Evolutionary conservation across 2,329 filamentous ascomycete genomes (phyloP), one percentile per base, ranked within the genome.

Genomic region (Colletotrichum paranaense): DNA sequence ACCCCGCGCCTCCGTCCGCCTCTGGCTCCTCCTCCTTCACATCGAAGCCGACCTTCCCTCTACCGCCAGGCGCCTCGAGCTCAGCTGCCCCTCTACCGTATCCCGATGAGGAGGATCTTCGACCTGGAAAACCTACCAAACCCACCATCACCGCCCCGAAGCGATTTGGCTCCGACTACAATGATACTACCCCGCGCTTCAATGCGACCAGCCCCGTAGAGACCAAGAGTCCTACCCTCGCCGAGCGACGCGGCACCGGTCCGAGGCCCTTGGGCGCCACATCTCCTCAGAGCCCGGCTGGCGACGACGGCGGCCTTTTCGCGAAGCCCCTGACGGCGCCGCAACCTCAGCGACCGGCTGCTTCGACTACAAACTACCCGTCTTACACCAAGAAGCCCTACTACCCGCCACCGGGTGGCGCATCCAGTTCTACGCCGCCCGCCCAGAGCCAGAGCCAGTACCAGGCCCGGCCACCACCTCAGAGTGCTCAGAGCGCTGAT

Each of bases 231-330:
- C 90, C 90, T 56, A 89, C 90, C 62, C 86, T 98, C 72, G 95
- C 94, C 22, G 95, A 98, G 84, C 89, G 95, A 76, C 90, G 95
- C 78, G 94, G 94, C 28, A 92, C 93, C n/a, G 92, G 89, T 8
- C 94, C 95, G 28, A 95, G 94, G 80, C 93, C 95, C 60, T 87
- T 98, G 62, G 72, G 68, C 26, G 67, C 67, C 53, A 93, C 95
- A 70, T 95, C 95, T 75, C 95, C 95, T 1, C 92, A 93, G 22
- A 95, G 93, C 57, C 93, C 94, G 24, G 92, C 93, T 74, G 86
- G 88, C 28, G 94, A 97, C 75, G 92, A 92, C 78, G 92, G 95
- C 68, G 93, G 91, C n/a, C 85, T 97, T 66, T 97, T 97, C 81
- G 93, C 94, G 74, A 92, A 91, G 78, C 89, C 89, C 7, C 78